Evolutionary conservation across 2,329 filamentous ascomycete genomes (phyloP).

Genomic region (Trichoderma hamatum): DNA sequence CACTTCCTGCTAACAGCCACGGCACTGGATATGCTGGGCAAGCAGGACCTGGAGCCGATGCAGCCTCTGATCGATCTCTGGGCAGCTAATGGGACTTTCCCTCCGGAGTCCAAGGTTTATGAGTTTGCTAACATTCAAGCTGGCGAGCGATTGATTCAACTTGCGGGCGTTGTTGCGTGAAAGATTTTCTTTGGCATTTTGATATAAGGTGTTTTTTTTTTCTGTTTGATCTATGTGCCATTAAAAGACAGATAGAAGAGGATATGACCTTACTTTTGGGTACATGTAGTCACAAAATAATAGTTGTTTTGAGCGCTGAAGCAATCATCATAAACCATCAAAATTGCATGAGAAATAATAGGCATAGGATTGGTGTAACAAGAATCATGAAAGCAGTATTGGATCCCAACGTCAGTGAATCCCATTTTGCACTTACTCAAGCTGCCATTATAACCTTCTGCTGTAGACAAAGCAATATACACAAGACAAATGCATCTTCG

Average conservation of each 20-base stretch:
- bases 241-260: slow-evolving; percentile 13
- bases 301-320: slow-evolving; percentile 2
- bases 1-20: slow-evolving; percentile 82
- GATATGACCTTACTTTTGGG: slow-evolving; percentile 37
- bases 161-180: slow-evolving; percentile 43
- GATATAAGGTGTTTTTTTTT: not conserved
- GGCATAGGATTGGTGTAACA: too few species aligned
- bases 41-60: slow-evolving; percentile 93
- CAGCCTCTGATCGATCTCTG: slow-evolving; percentile 91
- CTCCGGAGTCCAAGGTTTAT: slow-evolving; percentile 70
- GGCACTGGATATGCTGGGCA: slow-evolving; percentile 80
- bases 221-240: not conserved
- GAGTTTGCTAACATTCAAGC: slow-evolving; percentile 65
- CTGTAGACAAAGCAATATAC: not conserved
- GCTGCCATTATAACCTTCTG: not conserved
- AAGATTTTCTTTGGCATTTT: not conserved
- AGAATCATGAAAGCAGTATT: not conserved
- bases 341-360: not conserved
- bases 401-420: not conserved
- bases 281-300: slow-evolving; percentile 1
- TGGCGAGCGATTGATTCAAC: slow-evolving; percentile 61
- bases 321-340: not conserved
- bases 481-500: not conserved
- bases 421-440: not conserved
- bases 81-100: slow-evolving; percentile 85